Evolutionary conservation across 305 asterid species (phyloP).

Genomic region (Fraxinus sp.): DNA sequence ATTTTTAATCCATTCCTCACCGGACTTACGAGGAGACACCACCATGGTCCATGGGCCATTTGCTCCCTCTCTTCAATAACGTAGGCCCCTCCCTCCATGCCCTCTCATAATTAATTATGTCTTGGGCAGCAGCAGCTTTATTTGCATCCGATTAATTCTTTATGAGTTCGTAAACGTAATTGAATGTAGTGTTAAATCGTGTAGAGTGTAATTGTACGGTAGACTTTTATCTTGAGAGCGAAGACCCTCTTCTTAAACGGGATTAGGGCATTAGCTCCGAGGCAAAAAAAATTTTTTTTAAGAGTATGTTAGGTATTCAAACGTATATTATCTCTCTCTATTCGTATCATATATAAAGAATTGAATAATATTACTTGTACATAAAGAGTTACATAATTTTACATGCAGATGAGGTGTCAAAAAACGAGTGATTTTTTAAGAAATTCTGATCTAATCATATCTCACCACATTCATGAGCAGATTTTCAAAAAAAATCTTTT

Average conservation of each 20-base stretch:
- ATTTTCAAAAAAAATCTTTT: too few relatives aligned
- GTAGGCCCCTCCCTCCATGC: constrained; percentile 28
- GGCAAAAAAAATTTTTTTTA: not conserved
- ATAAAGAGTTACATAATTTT: too few relatives aligned
- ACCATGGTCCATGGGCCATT: constrained; percentile 47
- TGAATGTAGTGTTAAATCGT: not conserved
- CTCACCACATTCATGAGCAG: too few relatives aligned
- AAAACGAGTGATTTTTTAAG: too few relatives aligned
- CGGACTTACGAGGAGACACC: constrained; percentile 42
- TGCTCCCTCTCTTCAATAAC: constrained; percentile 39
- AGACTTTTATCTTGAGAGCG: not conserved
- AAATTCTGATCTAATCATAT: too few relatives aligned
- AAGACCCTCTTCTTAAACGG: not conserved
- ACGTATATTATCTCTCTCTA: not conserved
- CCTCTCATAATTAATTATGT: not conserved
- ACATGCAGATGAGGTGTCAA: too few relatives aligned
- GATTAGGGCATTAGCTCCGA: not conserved
- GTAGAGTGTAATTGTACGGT: not conserved
- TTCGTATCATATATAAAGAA: not conserved
- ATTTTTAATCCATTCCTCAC: constrained; percentile 62
- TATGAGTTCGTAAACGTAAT: not conserved
- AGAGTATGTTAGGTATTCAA: not conserved
- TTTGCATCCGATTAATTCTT: not conserved
- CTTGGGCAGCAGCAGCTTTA: not conserved
- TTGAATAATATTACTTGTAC: too few relatives aligned